Evolutionary conservation across 805 yeast genomes (phyloP), one percentile per base, ranked within the genome.

Genomic region (Yarrowia divulgata): DNA sequence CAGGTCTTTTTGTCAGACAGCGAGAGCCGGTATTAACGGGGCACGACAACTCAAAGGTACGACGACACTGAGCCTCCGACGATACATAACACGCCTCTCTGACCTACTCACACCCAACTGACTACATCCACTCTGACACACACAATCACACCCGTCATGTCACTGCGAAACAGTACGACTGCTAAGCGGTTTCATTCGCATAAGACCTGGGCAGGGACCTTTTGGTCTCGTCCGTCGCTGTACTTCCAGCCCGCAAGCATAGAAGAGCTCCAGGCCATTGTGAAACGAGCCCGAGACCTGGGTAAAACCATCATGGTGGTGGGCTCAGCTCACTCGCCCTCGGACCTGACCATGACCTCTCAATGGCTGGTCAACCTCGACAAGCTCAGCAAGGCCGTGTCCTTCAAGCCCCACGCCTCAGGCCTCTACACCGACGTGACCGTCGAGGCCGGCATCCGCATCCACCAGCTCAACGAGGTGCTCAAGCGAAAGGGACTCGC

Each of bases 311-410:
- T 94, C 69, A 88, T 90, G 83, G 86, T 90, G 1, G 93, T 91
- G 9, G 99, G 99, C 0, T 87, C 97, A 0, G 97, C 97, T 40
- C 98, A 95, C 77, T 93, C 98, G 8, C 99, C 99, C 0, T 90
- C 96, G 52, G 93, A 88, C 75, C 80, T 95, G 79, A 91, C 97
- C 67, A 88, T 93, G 89, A 90, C 97, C 4, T 80, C 82, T 40
- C 95, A 90, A 70, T 93, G 97, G 97, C 80, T 95, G 19, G 85
- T 96, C 71, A 93, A 91, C 76, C 82, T 94, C 74, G 98, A 94
- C 78, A 86, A 86, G 69, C 84, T 90, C 77, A 85, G 87, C 76
- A 74, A 77, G n/a, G 86, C 92, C 19, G 73, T 88, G 34, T 46
- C 52, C 32, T 62, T 73, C 37, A 69, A 67, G 23, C 72, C 73